A percentile compares a stretch with the other conserved stretches of the same genome.
Conservation (phyloP, 2,329 filamentous ascomycete genomes). For the Pleomassaria siparia region DNA sequence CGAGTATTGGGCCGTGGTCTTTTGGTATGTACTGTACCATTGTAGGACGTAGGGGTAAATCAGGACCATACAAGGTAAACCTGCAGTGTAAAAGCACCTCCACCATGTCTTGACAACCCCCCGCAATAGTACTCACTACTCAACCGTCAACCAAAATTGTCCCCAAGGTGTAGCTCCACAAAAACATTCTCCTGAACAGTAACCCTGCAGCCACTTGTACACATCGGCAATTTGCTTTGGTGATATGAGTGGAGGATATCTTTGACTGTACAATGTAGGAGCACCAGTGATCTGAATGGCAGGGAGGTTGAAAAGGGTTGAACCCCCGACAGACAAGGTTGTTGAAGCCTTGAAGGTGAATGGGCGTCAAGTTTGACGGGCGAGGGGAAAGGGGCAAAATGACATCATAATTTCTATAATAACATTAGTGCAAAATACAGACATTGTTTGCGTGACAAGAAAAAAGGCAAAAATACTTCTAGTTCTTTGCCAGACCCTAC, state of each 20-base stretch:
- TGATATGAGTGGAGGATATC: background rate
- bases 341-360: no score
- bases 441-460: constrained; percentile 3
- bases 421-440: no score
- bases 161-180: background rate
- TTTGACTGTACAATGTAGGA: background rate
- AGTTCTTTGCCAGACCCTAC: background rate
- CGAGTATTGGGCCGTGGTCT: background rate
- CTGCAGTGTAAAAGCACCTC: background rate
- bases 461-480: background rate
- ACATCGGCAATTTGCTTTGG: background rate
- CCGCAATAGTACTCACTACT: constrained; percentile 2
- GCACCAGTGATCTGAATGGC: background rate
- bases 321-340: no score
- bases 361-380: no score
- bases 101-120: background rate
- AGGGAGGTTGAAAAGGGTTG: no score
- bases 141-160: background rate
- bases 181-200: background rate
- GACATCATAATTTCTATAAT: no score
- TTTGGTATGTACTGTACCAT: background rate
- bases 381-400: no score
- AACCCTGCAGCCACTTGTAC: background rate
- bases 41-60: background rate
- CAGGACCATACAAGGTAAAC: background rate